A percentile compares a stretch with the other conserved stretches of the same genome.
Evolutionary conservation across 352 stramenopile genomes (phyloP).

Genomic region (Thalassiosira mediterranea): DNA sequence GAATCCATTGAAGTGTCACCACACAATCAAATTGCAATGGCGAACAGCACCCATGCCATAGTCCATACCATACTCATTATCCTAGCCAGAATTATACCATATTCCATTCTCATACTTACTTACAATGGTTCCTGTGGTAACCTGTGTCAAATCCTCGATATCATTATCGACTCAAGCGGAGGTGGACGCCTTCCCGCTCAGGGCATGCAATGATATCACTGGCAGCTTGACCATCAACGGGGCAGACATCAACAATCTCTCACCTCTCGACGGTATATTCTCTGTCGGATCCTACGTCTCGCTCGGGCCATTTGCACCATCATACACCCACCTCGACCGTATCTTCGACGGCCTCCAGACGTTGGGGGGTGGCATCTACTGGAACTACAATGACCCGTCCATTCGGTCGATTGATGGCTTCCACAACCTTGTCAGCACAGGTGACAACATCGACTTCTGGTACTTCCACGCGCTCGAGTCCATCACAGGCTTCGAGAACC

Average conservation of each 20-base stretch:
- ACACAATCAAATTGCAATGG: too few species aligned
- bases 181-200: background rate
- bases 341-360: background rate
- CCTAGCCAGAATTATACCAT: too few species aligned
- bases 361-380: background rate
- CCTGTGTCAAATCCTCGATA: too few species aligned
- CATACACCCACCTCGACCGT: background rate
- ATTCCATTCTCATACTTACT: too few species aligned
- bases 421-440: background rate
- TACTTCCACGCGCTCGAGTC: background rate
- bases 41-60: too few species aligned
- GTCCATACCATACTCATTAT: too few species aligned
- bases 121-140: too few species aligned
- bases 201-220: background rate
- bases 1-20: too few species aligned
- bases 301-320: too few species aligned
- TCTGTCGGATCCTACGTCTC: background rate
- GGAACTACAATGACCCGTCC: background rate
- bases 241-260: background rate
- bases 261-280: background rate
- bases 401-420: background rate
- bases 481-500: background rate
- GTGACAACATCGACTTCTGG: slow-evolving; percentile 1
- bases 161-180: background rate
- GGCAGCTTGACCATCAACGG: background rate